Evolutionary conservation across 2,329 filamentous ascomycete genomes (phyloP), one percentile per base, ranked within the genome.

Genomic region (Curvularia hawaiiensis): DNA sequence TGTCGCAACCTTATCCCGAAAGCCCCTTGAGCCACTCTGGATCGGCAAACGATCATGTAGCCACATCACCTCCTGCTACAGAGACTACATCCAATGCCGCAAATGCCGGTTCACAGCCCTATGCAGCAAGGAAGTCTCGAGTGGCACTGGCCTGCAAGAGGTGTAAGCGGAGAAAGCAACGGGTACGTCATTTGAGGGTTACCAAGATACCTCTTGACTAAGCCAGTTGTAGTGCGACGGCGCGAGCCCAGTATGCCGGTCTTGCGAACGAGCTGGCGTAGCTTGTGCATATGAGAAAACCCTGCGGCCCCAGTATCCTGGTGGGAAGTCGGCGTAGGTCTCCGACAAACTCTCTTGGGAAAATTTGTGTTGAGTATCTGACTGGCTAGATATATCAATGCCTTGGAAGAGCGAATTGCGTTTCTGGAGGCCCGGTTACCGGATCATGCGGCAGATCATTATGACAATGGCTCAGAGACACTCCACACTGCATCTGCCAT

Each of bases 111-210:
- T 46, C 54, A 28, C 44, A 52, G 20, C 14, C 44, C 14, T 51
- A 52, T 43, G 51, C 55, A 24, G 40, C 60, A 30, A 64, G 65
- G 8, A 60, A 65, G 54, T 54, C 59, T 50, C 66, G 68, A 4
- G 64, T 68, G 20, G 65, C 61, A 11, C 56, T 69, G 50, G 68
- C 68, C 12, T 70, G 67, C 49, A 65, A 65, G 52, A 60, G 66
- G 58, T 70, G 68, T 44, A 70, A 70, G 49, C 58, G 68, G 12
- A 60, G 68, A 51, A 70, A 70, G 50, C 68, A 70, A 43, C 61
- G 60, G 50, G 68, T 70, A 62, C 54, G 65, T 39, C 46, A 49
- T 39, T 49, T 31, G 4, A 31, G 41, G 30, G 12, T 33, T 33
- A 16, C 8, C 41, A 38, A 38, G 39, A 14, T 22, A 49, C 18